Conservation (phyloP, 305 asterid species). For the Solanum hybrid region DNA sequence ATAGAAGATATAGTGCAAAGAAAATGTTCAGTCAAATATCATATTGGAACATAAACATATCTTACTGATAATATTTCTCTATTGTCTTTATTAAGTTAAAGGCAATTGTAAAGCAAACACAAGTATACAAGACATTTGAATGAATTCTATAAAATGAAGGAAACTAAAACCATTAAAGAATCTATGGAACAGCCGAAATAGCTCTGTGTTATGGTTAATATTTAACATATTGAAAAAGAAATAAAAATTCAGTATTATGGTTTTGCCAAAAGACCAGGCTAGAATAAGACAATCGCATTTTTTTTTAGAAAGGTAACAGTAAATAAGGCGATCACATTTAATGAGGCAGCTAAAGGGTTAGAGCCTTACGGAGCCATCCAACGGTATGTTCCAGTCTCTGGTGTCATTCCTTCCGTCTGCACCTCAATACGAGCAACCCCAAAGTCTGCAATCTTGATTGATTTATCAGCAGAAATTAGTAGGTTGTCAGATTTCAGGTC, state of each 20-base stretch:
- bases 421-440: slow-evolving; percentile 98
- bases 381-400: slow-evolving; percentile 95
- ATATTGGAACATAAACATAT: background rate
- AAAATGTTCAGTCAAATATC: background rate
- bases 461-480: slow-evolving; percentile 78
- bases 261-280: background rate
- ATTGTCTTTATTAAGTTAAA: background rate
- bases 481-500: slow-evolving; percentile 96
- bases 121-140: background rate
- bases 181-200: background rate
- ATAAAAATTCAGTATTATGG: background rate
- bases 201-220: background rate
- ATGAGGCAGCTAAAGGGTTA: background rate
- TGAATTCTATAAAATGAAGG: background rate
- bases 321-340: background rate
- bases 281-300: background rate
- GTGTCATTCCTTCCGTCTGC: slow-evolving; percentile 99
- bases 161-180: background rate
- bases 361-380: slow-evolving; percentile 99
- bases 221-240: background rate
- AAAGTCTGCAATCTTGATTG: slow-evolving; percentile 93
- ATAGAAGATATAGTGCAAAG: background rate
- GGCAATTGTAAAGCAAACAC: background rate
- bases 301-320: background rate
- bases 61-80: background rate